Conservation (phyloP, 2,329 filamentous ascomycete species). For the Alternaria sp. region DNA sequence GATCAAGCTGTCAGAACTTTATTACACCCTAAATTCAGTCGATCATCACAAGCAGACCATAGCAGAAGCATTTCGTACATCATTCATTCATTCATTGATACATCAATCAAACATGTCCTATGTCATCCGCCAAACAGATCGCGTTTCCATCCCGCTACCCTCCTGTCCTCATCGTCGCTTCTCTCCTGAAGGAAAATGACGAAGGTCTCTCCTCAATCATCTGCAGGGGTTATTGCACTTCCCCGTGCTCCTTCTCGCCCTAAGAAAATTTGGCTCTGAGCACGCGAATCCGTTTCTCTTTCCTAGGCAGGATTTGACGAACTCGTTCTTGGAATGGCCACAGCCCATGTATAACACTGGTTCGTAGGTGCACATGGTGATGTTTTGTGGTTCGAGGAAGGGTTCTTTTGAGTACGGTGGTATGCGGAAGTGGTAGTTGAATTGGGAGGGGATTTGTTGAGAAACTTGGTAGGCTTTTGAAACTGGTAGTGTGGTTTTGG, state of each 20-base stretch:
- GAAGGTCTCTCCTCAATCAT: neutral
- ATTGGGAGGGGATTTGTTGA: neutral
- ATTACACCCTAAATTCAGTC: no score
- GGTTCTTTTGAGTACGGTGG: neutral
- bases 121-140: neutral
- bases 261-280: neutral
- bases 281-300: neutral
- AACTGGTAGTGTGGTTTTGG: neutral
- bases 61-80: neutral
- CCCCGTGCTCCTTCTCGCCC: neutral
- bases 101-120: neutral
- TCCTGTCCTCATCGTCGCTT: neutral
- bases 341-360: neutral
- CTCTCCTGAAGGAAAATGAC: no score
- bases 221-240: neutral
- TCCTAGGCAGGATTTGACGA: neutral
- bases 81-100: neutral
- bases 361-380: neutral
- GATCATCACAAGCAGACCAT: neutral
- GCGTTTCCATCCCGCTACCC: neutral
- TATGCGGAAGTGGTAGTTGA: neutral
- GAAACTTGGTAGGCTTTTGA: neutral
- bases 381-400: neutral
- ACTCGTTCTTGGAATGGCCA: neutral
- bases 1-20: rapidly evolving